Percentiles rank a stretch among this genome's conserved stretches.
Evolutionary conservation across 2,329 filamentous ascomycete genomes (phyloP).

Genomic region (Diaporthe capsici): DNA sequence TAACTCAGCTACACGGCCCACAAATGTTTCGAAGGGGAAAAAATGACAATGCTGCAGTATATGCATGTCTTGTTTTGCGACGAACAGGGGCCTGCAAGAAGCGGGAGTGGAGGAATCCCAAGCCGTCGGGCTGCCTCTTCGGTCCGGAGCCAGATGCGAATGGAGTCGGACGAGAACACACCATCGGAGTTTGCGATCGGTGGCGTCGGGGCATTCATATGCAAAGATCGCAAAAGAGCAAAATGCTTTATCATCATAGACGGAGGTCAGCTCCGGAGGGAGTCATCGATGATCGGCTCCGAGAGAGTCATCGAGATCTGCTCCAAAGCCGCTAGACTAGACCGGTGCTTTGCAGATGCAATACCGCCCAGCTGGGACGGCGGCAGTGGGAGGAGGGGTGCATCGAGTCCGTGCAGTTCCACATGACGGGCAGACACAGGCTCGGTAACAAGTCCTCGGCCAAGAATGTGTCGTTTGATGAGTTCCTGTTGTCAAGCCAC

Average conservation of each 20-base stretch:
- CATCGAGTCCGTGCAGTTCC: conserved; percentile 14
- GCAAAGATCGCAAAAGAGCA: background rate
- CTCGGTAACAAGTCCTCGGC: background rate
- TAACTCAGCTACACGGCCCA: background rate
- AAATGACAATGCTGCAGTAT: background rate
- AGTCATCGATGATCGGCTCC: conserved; percentile 8
- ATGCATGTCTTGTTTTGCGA: conserved; percentile 30
- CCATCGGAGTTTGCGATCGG: conserved; percentile 3
- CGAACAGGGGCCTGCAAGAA: conserved; percentile 5
- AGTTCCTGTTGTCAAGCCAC: background rate
- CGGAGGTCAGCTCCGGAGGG: conserved; percentile 20
- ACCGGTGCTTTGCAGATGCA: background rate
- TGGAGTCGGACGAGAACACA: background rate
- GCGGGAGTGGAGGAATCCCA: background rate
- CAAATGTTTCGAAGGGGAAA: conserved; percentile 8
- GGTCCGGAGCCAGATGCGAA: background rate
- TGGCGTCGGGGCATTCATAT: background rate
- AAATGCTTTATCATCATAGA: background rate
- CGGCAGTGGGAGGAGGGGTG: conserved; percentile 7
- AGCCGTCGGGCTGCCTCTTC: background rate
- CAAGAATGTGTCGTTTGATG: background rate
- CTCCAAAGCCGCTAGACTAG: background rate
- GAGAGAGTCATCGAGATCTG: conserved; percentile 23
- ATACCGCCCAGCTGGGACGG: conserved; percentile 27
- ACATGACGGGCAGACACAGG: conserved; percentile 11